Evolutionary conservation across 352 stramenopile species (phyloP).

Genomic region (Phytophthora idaei): DNA sequence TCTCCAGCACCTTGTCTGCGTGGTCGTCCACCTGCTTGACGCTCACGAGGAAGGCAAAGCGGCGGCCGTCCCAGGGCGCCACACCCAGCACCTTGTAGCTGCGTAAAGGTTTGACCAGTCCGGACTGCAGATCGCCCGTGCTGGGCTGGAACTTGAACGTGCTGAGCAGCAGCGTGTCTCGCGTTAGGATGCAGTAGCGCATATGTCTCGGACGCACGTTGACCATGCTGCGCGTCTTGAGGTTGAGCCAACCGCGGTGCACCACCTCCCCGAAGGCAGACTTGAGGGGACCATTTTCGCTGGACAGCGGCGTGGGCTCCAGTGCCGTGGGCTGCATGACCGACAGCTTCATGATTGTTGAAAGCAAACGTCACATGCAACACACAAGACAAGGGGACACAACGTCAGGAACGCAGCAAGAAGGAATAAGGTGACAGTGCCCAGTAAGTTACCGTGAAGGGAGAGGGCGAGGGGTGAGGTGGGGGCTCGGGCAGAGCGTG

Average conservation of each 20-base stretch:
- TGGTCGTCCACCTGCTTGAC: conserved; percentile 71
- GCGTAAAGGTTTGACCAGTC: conserved; percentile 64
- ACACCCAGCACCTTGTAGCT: conserved; percentile 76
- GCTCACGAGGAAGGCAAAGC: conserved; percentile 80
- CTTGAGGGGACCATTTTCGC: conserved; percentile 53
- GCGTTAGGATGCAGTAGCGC: conserved; percentile 84
- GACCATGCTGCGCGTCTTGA: conserved; percentile 88
- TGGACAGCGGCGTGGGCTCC: conserved; percentile 58
- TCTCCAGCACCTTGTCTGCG: conserved; percentile 80
- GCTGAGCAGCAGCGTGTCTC: conserved; percentile 64
- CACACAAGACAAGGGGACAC: conserved; percentile 1
- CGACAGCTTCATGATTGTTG: conserved; percentile 26
- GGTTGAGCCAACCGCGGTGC: conserved; percentile 82
- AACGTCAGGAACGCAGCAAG: conserved; percentile 1
- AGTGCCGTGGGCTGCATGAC: conserved; percentile 47
- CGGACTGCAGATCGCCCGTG: conserved; percentile 60
- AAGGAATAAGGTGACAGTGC: conserved; percentile 1
- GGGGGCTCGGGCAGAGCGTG: conserved; percentile 9
- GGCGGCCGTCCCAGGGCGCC: conserved; percentile 69
- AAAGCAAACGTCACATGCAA: conserved; percentile 26
- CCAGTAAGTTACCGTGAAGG: conserved; percentile 12
- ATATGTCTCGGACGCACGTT: conserved; percentile 85
- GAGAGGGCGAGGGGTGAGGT: conserved; percentile 16
- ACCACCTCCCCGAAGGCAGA: conserved; percentile 77
- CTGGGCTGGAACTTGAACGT: conserved; percentile 91